Evolutionary conservation across 2,329 filamentous ascomycete species (phyloP).

Genomic region (Drechslera avenae): DNA sequence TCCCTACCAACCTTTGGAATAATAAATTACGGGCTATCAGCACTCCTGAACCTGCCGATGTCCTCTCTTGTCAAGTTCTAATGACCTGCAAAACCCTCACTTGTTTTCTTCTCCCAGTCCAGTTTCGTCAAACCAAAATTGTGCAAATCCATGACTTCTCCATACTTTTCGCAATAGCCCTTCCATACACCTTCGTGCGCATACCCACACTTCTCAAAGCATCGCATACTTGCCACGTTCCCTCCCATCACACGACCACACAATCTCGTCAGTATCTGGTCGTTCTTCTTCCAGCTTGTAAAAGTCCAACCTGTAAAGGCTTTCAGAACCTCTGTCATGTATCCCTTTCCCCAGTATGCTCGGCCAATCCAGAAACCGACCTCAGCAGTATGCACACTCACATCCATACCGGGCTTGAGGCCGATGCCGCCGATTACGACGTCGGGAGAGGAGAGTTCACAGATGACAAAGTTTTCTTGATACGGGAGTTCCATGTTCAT

Average conservation of each 20-base stretch:
- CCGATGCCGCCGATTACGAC: constrained; percentile 47
- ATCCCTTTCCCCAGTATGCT: constrained; percentile 43
- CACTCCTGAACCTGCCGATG: too few relatives aligned
- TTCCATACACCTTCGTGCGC: constrained; percentile 44
- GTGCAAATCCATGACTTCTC: constrained; percentile 38
- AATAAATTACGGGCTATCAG: too few relatives aligned
- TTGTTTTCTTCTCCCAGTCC: constrained; percentile 32
- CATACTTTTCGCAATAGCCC: constrained; percentile 44
- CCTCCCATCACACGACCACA: constrained; percentile 35
- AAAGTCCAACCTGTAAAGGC: constrained; percentile 47
- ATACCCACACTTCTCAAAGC: constrained; percentile 49
- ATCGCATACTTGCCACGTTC: constrained; percentile 45
- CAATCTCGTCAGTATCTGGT: constrained; percentile 34
- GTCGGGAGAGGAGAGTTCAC: constrained; percentile 12
- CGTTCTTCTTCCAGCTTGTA: constrained; percentile 26
- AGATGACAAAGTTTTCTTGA: constrained; percentile 28
- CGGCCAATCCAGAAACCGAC: constrained; percentile 53
- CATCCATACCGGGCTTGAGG: constrained; percentile 43
- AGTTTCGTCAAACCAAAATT: constrained; percentile 44
- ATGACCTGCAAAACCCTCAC: not conserved
- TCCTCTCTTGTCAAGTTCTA: not conserved
- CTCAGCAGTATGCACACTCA: constrained; percentile 46
- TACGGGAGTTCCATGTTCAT: constrained; percentile 24
- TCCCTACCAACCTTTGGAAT: too few relatives aligned
- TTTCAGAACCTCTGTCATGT: constrained; percentile 40